Percentiles rank a stretch among this genome's conserved stretches.
phyloP scores from a whole-genome alignment of 2,329 filamentous ascomycete genomes.

The Colletotrichum cuscutae region DNA sequence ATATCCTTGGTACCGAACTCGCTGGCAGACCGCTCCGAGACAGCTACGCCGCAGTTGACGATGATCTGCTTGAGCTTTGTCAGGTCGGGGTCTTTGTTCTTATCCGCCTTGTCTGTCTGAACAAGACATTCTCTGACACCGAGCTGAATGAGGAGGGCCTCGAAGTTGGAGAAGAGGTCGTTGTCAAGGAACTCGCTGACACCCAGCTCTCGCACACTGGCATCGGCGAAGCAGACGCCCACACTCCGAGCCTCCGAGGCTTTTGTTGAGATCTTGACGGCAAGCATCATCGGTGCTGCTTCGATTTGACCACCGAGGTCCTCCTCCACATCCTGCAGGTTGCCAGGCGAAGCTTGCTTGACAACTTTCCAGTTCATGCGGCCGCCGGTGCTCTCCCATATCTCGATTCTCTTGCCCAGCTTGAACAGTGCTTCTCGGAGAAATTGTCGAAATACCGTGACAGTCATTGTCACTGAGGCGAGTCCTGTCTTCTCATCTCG shows the following conservation, averaged over 20 bases:
- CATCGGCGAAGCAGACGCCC: conserved; percentile 97
- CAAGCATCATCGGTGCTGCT: conserved; percentile 91
- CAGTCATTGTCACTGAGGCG: conserved; percentile 93
- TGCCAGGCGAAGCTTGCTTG: conserved; percentile 95
- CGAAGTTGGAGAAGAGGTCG: conserved; percentile 97
- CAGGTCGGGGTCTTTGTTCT: conserved; percentile 89
- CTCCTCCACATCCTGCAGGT: conserved; percentile 96
- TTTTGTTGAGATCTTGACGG: conserved; percentile 92
- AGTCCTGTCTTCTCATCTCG: conserved; percentile 85
- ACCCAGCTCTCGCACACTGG: conserved; percentile 92
- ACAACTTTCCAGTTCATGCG: conserved; percentile 92
- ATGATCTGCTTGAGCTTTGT: conserved; percentile 89
- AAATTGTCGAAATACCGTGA: conserved; percentile 95
- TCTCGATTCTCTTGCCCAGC: conserved; percentile 89
- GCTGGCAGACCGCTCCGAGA: conserved; percentile 79
- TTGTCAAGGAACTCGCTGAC: conserved; percentile 99
- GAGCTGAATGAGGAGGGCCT: conserved; percentile 94
- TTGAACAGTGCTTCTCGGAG: conserved; percentile 93
- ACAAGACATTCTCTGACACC: conserved; percentile 94
- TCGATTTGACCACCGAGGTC: conserved; percentile 90
- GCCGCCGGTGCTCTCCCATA: conserved; percentile 80
- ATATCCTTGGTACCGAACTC: conserved; percentile 94
- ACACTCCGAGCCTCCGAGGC: conserved; percentile 86
- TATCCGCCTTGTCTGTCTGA: conserved; percentile 80
- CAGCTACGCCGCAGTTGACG: conserved; percentile 89